Evolutionary conservation across 768 basidiomycete genomes (phyloP), one percentile per base, ranked within the genome.

Genomic region (Boletus vermiculosoides): DNA sequence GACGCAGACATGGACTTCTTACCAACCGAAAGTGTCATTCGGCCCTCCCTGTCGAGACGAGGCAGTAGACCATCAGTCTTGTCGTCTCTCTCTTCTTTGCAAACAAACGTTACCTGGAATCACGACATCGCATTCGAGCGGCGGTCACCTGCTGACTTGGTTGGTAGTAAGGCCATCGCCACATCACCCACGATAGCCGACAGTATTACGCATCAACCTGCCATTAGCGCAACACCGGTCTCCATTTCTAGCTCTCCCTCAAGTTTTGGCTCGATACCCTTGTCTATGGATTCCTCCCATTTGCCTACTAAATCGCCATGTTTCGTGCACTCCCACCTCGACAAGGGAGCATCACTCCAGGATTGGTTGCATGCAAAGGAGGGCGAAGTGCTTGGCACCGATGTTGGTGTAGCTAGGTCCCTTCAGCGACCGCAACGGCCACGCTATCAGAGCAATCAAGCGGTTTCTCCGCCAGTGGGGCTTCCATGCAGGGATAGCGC

Each of bases 251-350:
- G 66, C 28, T 73, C 72, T 9, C 65, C 65, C 30, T 69, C 71
- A 18, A 71, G 61, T 50, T 59, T 70, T 46, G 50, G 60, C 41
- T 59, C 63, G 56, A 60, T 67, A 63, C 61, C 71, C 54, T 56
- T 59, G 47, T 54, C 59, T 1, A 72, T 73, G 66, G 57, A 73
- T 50, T 25, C 68, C 3, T 62, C 60, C 15, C 56, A 56, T 39
- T n/a, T 59, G 2, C 63, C 68, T 10, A 48, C 23, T 4, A 76
- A 79, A 45, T 94, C 92, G 0, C 94, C 94, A 11, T 97, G 93
- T 69, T 96, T 94, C 73, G 86, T 98, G 37, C 94, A 98, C 76
- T 94, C 91, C 0, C 84, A 91, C 62, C 87, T 98, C 47, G 90
- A 96, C 71, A 86, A 88, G 65, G 85, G 84, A 41, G 86, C 85